Evolutionary conservation across 768 basidiomycete genomes (phyloP).

Genomic region (Rhizopogon salebrosus): DNA sequence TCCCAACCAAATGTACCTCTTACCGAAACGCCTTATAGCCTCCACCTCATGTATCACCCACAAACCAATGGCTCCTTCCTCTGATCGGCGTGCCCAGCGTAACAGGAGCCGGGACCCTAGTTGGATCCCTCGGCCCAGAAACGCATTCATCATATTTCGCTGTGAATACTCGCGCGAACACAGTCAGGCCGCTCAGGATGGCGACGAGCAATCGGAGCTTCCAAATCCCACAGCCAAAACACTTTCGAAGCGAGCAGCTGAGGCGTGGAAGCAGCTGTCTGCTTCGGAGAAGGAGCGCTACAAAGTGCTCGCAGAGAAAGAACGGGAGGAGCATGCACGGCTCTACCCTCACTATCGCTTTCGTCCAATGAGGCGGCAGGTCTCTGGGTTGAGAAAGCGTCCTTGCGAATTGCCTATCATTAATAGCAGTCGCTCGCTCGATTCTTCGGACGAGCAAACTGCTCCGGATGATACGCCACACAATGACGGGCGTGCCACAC

Average conservation of each 20-base stretch:
- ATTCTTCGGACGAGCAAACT: background rate
- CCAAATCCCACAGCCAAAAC: constrained; percentile 37
- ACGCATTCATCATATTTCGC: constrained; percentile 71
- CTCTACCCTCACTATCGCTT: constrained; percentile 62
- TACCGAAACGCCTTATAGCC: constrained; percentile 2
- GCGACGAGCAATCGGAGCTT: constrained; percentile 22
- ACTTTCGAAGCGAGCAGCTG: constrained; percentile 73
- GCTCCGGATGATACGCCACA: background rate
- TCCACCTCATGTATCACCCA: background rate
- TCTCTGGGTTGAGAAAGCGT: constrained; percentile 13
- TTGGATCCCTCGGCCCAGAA: constrained; percentile 66
- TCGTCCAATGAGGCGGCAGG: constrained; percentile 43
- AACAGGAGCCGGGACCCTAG: constrained; percentile 43
- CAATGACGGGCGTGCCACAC: background rate
- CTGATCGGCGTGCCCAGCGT: constrained; percentile 32
- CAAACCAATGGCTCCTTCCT: constrained; percentile 27
- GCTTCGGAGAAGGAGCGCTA: constrained; percentile 43
- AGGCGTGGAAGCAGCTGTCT: constrained; percentile 64
- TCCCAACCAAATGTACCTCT: constrained; percentile 11
- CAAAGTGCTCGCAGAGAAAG: constrained; percentile 47
- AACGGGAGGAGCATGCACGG: constrained; percentile 52
- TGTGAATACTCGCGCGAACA: constrained; percentile 54
- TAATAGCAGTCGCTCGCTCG: constrained; percentile 5
- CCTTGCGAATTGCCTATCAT: constrained; percentile 12
- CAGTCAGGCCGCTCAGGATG: constrained; percentile 30